Evolutionary conservation across 495 filamentous ascomycete species (phyloP).

Genomic region (Sordaria brevicollis): DNA sequence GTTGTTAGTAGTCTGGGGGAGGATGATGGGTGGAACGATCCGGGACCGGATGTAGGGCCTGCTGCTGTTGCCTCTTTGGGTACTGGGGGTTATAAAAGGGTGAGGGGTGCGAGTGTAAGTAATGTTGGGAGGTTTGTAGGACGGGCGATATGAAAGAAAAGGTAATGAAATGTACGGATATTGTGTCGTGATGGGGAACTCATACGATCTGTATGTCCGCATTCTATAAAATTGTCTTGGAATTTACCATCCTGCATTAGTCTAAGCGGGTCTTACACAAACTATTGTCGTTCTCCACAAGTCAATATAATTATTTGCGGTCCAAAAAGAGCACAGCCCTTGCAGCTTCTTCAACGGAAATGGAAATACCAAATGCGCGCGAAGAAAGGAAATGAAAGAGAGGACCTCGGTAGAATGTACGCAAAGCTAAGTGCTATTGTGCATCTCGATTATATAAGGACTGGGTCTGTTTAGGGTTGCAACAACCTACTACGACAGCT

Average conservation of each 20-base stretch:
- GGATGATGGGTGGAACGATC: constrained; percentile 39
- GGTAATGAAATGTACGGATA: too few species aligned
- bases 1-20: constrained; percentile 25
- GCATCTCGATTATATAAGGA: neutral
- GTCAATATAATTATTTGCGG: too few species aligned
- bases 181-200: too few species aligned
- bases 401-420: too few species aligned
- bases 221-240: too few species aligned
- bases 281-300: too few species aligned
- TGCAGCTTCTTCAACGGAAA: too few species aligned
- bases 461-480: accelerated
- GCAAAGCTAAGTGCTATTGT: neutral
- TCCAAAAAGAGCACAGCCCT: too few species aligned
- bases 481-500: neutral
- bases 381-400: neutral
- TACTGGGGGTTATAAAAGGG: neutral
- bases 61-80: constrained; percentile 5
- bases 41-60: constrained; percentile 40
- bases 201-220: too few species aligned
- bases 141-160: neutral
- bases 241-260: too few species aligned
- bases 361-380: too few species aligned
- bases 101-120: neutral
- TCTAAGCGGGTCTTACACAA: too few species aligned
- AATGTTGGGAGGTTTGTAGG: neutral